Base-by-base conservation (phyloP, 345 rosid genomes). In the Populus simonii region DNA sequence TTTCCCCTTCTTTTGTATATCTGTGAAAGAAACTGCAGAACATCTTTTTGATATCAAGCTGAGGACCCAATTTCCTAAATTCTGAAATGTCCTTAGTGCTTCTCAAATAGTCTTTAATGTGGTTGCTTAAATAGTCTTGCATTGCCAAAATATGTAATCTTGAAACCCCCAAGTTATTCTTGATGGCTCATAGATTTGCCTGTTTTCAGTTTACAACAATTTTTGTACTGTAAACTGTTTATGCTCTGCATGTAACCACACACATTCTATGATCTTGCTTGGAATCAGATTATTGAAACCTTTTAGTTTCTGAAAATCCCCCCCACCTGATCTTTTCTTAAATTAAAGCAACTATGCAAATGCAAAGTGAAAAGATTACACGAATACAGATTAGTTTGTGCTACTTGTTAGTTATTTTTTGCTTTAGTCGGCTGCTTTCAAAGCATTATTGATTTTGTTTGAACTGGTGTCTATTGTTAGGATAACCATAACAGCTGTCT, bases 401-500 rank as follows among this genome's bases (percentile, higher is more conserved):
- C 25, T 55, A 22, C 23, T 55, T 51, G 59, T 20, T 55, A 55
- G 9, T 20, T 55, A 55, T 55, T 55, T 8, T 55, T 22, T 22
- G 23, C 23, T 55, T 55, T 1, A 20, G 10, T 55, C 9, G 25
- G 9, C 25, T 55, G 61, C 25, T 55, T 20, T 55, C 61, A 55
- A 51, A 39, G 16, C 70, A 2, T 72, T 59, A 9, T 70, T 66
- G 8, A 53, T 66, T 65, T 76, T 72, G 59, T 53, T 62, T 78
- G 75, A 80, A 49, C 22, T 84, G 68, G 18, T 79, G 23, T 75
- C 29, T 71, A 22, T 73, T 85, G 88, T 83, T 97, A 94, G 99
- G 91, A 81, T 90, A 77, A 94, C 94, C 75, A 94, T 94, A 88
- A 96, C 97, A 31, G 96, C 89, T 75, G 99, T 96, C 61, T 75